These are phyloP conservation scores for Cardamine resedifolia DNA, from an alignment of 345 rosid genomes.

Conservation along the genomic window DNA sequence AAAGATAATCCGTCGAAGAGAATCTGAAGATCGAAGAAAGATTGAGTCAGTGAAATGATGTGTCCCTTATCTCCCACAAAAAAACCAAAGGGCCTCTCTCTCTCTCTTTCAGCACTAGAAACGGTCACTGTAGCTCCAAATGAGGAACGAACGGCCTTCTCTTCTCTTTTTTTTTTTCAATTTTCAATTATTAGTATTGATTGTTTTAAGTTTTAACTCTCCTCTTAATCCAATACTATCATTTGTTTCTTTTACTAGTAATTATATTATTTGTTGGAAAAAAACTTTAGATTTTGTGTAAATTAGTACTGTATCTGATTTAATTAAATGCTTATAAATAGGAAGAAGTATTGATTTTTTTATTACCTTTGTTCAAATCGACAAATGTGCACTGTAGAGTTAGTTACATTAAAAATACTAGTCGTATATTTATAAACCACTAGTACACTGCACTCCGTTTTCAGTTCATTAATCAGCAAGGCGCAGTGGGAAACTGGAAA, in stretches of 20 bases:
- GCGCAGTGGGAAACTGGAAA: not conserved
- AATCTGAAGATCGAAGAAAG: conserved; percentile 16
- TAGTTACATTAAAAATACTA: too few relatives aligned
- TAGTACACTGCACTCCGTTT: too few relatives aligned
- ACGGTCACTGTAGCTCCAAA: conserved; percentile 42
- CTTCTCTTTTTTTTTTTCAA: conserved; percentile 12
- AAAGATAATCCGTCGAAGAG: not conserved
- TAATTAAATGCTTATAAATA: not conserved
- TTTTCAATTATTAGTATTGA: too few relatives aligned
- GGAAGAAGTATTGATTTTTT: too few relatives aligned
- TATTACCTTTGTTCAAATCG: not conserved
- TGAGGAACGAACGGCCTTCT: conserved; percentile 38
- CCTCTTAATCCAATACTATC: not conserved
- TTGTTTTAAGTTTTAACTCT: too few relatives aligned
- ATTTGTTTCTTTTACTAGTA: not conserved
- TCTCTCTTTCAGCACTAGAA: conserved; percentile 21
- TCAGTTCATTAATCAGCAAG: too few relatives aligned
- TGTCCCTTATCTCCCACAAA: not conserved
- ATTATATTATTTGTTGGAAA: not conserved
- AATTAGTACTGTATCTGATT: not conserved
- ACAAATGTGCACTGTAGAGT: not conserved
- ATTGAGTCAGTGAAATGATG: not conserved
- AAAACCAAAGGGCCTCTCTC: conserved; percentile 5
- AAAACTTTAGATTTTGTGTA: too few relatives aligned
- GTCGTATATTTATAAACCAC: too few relatives aligned